Evolutionary conservation across 2,329 filamentous ascomycete species (phyloP), one percentile per base, ranked within the genome.

Genomic region (Aspergillus persii): DNA sequence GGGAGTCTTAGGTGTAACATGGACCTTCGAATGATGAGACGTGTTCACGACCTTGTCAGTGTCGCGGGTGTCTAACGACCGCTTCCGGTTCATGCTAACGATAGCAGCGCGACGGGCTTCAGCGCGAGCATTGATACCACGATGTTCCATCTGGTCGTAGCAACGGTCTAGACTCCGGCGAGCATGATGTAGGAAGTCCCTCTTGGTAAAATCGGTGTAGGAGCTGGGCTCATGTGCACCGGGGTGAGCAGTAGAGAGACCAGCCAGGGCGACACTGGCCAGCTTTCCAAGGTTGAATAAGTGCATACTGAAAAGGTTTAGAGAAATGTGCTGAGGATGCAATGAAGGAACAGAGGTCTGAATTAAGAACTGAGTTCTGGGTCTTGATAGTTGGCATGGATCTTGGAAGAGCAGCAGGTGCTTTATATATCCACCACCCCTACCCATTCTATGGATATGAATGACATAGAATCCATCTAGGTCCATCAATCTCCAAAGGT

Each of bases 21-120:
- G 26, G 2, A 64, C 48, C 8, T 70, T 70, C 23, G 76, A 76
- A 54, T 74, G 71, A 66, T 80, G 77, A 33, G 68, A 65, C 23
- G 69, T 74, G 58, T 69, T 72, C 36, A 79, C 66, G 18, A 75
- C 68, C 11, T 68, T 68, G 54, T 67, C 63, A 27, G 76, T 65
- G 53, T 75, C 73, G 26, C 78, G 76, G 49, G 64, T 59, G 55
- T 59, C 33, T 33, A 68, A 47, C 15, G 44, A 15, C 1, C 60
- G 66, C 31, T 62, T 63, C 31, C 66, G 60, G 56, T 68, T 61
- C 36, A 53, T 50, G 8, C 65, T 53, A 39, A 62, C 15, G 3
- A 67, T 56, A 11, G 61, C 58, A n/a, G 61, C 61, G 49, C 69
- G 69, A 31, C 69, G 69, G 15, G 62, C 61, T 23, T 62, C 58